Percentiles rank a stretch among this genome's conserved stretches.
Evolutionary conservation across 768 basidiomycete species (phyloP).

Genomic region (Termitomyces sp.): DNA sequence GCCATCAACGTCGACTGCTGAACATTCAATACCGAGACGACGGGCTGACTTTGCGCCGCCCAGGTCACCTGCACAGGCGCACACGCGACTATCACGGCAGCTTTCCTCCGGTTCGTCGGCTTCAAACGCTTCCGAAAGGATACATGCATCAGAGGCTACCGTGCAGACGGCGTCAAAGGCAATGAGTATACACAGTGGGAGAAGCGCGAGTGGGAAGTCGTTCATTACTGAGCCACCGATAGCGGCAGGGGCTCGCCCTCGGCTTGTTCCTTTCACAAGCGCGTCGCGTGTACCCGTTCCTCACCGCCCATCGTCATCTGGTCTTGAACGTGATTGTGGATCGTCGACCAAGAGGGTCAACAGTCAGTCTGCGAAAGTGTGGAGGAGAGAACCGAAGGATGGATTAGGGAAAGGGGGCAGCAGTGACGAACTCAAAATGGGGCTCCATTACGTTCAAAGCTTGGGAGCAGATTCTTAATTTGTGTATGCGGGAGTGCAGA

Average conservation of each 20-base stretch:
- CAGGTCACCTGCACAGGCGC: constrained; percentile 40
- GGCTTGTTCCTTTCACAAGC: constrained; percentile 70
- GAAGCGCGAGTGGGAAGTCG: constrained; percentile 16
- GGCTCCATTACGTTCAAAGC: constrained; percentile 67
- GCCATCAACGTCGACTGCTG: constrained; percentile 63
- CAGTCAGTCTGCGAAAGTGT: constrained; percentile 66
- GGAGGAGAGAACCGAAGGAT: constrained; percentile 18
- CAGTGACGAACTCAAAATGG: constrained; percentile 64
- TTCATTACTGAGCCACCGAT: constrained; percentile 26
- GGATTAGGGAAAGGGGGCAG: constrained; percentile 34
- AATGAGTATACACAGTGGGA: constrained; percentile 46
- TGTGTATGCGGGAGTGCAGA: constrained; percentile 9
- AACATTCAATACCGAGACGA: constrained; percentile 61
- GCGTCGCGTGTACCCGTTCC: constrained; percentile 65
- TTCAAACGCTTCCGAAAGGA: constrained; percentile 29
- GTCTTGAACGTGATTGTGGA: constrained; percentile 19
- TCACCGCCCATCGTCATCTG: constrained; percentile 33
- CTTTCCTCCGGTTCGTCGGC: constrained; percentile 30
- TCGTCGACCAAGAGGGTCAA: constrained; percentile 42
- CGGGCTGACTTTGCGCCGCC: constrained; percentile 70
- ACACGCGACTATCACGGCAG: constrained; percentile 31
- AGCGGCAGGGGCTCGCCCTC: constrained; percentile 40
- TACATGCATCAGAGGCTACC: constrained; percentile 41
- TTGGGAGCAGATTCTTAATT: constrained; percentile 51
- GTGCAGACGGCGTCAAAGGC: constrained; percentile 48